Evolutionary conservation across 164 flowering plant genomes (phyloP).

Genomic region (Nelumbo lutea): DNA sequence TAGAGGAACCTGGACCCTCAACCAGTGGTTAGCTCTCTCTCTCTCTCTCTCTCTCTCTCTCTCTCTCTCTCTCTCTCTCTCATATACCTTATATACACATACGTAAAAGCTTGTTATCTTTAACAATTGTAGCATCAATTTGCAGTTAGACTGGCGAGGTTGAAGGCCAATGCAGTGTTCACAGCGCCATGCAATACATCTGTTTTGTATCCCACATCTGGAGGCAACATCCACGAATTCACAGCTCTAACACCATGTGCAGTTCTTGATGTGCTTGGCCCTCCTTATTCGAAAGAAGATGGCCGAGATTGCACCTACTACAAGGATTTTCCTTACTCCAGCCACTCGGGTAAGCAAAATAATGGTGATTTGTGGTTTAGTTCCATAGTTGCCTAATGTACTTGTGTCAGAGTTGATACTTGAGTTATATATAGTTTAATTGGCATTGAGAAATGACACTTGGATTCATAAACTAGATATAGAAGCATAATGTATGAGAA

Average conservation of each 20-base stretch:
- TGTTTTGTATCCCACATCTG: conserved; percentile 73
- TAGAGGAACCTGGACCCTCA: conserved; percentile 13
- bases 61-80: not conserved
- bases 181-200: conserved; percentile 74
- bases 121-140: conserved; percentile 3
- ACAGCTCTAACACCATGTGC: conserved; percentile 81
- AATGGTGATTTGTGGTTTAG: not conserved
- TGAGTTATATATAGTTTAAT: too few species aligned
- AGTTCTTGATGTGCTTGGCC: conserved; percentile 86
- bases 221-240: conserved; percentile 89
- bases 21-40: conserved; percentile 34
- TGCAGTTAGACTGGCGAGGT: conserved; percentile 64
- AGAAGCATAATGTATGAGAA: too few species aligned
- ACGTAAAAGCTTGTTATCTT: not conserved
- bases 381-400: not conserved
- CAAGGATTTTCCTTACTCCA: conserved; percentile 36
- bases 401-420: too few species aligned
- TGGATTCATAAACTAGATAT: too few species aligned
- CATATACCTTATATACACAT: too few species aligned
- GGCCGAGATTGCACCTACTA: conserved; percentile 76
- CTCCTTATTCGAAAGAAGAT: conserved; percentile 72
- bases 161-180: conserved; percentile 45
- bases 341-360: conserved; percentile 36
- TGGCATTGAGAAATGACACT: too few species aligned
- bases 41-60: not conserved